Percentiles rank a stretch among this genome's conserved stretches.
Conservation (phyloP, 2,329 filamentous ascomycete genomes). For the Nannizziopsis barbatae region DNA sequence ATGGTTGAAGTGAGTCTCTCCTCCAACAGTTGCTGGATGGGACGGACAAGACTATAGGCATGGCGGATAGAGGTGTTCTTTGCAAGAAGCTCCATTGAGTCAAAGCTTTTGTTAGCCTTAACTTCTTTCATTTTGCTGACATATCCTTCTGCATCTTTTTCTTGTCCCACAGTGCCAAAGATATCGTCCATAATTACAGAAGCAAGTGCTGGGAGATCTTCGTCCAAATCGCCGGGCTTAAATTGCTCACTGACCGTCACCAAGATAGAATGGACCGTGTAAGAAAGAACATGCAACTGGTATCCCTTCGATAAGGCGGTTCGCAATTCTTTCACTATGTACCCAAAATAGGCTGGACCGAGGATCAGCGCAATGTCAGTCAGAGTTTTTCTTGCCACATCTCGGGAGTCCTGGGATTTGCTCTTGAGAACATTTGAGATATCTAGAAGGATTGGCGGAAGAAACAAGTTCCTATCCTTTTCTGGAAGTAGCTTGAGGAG, state of each 20-base stretch:
- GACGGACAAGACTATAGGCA: constrained; percentile 63
- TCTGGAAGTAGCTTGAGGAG: constrained; percentile 68
- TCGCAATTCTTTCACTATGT: constrained; percentile 83
- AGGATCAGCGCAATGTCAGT: constrained; percentile 71
- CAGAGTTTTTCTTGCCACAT: constrained; percentile 80
- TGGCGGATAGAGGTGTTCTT: constrained; percentile 65
- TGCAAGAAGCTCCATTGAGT: constrained; percentile 88
- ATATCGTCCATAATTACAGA: constrained; percentile 93
- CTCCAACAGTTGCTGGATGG: constrained; percentile 64
- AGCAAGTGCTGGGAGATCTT: constrained; percentile 68
- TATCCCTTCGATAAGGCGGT: constrained; percentile 75
- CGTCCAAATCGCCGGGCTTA: constrained; percentile 73
- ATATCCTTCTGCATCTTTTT: constrained; percentile 95
- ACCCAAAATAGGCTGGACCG: constrained; percentile 73
- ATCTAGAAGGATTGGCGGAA: constrained; percentile 79
- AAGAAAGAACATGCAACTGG: constrained; percentile 89
- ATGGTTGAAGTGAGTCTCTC: constrained; percentile 76
- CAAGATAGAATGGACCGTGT: constrained; percentile 84
- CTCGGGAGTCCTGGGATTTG: constrained; percentile 74
- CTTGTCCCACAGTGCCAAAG: constrained; percentile 81
- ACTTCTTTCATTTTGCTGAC: constrained; percentile 93
- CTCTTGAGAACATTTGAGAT: constrained; percentile 88
- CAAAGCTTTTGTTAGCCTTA: constrained; percentile 95
- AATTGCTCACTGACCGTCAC: constrained; percentile 62
- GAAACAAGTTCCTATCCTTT: constrained; percentile 57